Percentiles rank a stretch among this genome's conserved stretches.
Evolutionary conservation across 371 early-diverging fungal genomes (phyloP).

Genomic region (Apophysomyces elegans): DNA sequence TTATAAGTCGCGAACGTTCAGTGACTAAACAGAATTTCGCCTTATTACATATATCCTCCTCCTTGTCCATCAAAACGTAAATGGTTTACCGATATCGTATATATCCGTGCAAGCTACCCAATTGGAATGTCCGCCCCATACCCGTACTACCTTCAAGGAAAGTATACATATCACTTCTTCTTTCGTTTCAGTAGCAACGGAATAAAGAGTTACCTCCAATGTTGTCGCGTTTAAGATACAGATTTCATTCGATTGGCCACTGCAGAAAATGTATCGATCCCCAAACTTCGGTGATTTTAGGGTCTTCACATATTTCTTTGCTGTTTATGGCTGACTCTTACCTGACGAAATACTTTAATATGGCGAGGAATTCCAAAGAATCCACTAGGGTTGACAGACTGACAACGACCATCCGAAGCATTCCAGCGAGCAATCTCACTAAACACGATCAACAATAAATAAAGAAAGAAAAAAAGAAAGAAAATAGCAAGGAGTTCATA

Average conservation of each 20-base stretch:
- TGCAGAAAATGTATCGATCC: conserved; percentile 45
- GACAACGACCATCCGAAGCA: conserved; percentile 71
- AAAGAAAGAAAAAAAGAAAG: too few relatives aligned
- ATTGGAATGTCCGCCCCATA: conserved; percentile 69
- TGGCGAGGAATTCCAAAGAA: conserved; percentile 62
- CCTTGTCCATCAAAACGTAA: not conserved
- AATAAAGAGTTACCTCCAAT: conserved; percentile 42
- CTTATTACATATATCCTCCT: too few relatives aligned
- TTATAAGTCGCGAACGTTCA: conserved; percentile 32
- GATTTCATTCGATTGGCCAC: conserved; percentile 50
- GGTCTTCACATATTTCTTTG: not conserved
- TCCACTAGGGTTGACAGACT: conserved; percentile 62
- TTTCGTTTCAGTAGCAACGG: not conserved
- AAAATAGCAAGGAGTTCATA: too few relatives aligned
- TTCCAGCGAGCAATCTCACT: conserved; percentile 78
- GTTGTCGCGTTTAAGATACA: conserved; percentile 52
- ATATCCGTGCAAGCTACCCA: conserved; percentile 68
- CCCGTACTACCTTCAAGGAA: conserved; percentile 54
- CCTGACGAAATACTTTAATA: conserved; percentile 48
- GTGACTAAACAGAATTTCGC: conserved; percentile 17
- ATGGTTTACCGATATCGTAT: conserved; percentile 55
- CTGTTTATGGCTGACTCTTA: conserved; percentile 10
- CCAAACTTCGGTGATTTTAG: conserved; percentile 29
- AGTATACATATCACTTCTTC: not conserved
- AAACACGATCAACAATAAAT: not conserved